Evolutionary conservation across 805 yeast genomes (phyloP).

Genomic region (Kregervanrija delftensis): DNA sequence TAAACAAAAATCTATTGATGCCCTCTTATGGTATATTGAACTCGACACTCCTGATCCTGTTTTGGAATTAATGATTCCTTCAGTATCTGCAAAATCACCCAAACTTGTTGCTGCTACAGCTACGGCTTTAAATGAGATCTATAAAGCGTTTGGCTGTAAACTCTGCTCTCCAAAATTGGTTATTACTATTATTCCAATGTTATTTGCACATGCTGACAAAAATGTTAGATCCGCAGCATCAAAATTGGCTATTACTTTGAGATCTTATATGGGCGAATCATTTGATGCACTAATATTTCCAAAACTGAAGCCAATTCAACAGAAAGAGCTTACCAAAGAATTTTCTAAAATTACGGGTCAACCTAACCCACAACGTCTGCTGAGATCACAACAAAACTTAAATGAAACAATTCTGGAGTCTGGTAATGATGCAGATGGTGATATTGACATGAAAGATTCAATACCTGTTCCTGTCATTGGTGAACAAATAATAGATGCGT

Average conservation of each 20-base stretch:
- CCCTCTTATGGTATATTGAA: constrained; percentile 57
- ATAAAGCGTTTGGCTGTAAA: constrained; percentile 56
- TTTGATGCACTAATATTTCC: constrained; percentile 55
- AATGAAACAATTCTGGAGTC: constrained; percentile 13
- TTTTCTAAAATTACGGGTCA: constrained; percentile 44
- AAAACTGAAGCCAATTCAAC: constrained; percentile 84
- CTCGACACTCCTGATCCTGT: constrained; percentile 58
- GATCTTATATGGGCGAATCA: constrained; percentile 65
- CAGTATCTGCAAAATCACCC: constrained; percentile 59
- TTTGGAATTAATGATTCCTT: constrained; percentile 60
- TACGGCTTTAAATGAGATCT: constrained; percentile 48
- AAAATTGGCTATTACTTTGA: constrained; percentile 57
- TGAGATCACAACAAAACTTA: constrained; percentile 36
- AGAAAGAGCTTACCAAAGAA: constrained; percentile 67
- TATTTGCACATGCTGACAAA: constrained; percentile 81
- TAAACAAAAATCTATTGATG: constrained; percentile 56
- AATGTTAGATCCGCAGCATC: constrained; percentile 79
- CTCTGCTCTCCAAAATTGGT: constrained; percentile 52
- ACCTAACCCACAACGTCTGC: constrained; percentile 48
- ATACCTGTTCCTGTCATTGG: constrained; percentile 19
- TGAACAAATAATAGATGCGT: constrained; percentile 45
- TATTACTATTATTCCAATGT: constrained; percentile 51
- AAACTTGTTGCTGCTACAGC: constrained; percentile 69
- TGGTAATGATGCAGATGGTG: constrained; percentile 26
- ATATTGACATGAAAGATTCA: constrained; percentile 30